Evolutionary conservation across 2,329 filamentous ascomycete species (phyloP), one percentile per base, ranked within the genome.

Genomic region (Ceratocystis ficicola): DNA sequence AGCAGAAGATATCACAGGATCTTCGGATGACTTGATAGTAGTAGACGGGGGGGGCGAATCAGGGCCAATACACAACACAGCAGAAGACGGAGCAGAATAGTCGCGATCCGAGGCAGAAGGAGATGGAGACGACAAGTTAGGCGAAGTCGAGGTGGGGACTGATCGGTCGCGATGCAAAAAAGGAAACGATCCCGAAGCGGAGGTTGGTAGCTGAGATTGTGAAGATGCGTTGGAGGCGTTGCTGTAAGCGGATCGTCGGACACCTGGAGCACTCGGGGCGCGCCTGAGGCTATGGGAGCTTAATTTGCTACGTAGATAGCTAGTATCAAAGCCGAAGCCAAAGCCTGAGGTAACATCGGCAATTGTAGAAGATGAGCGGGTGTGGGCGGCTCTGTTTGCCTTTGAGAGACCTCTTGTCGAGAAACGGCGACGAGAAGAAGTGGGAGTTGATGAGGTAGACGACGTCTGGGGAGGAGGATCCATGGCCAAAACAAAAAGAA

Each of bases 261-360:
- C 65, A 20, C 66, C 66, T 72, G 82, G 82, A 76, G 82, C 82
- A 74, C 82, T 84, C 70, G 83, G 83, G 73, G 82, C 79, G 73
- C 82, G 80, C 73, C 78, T 81, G 73, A 86, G 77, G 74, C 81
- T 85, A 72, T 81, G 80, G 70, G 83, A 84, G 80, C 83, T 86
- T 75, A 80, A 80, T 78, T 84, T 81, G 77, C 81, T 85, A 75
- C 80, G 78, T 71, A 85, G 75, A 70, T 81, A 84, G 71, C 77
- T 77, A 75, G 79, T 76, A 77, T 84, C 82, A 76, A 79, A 77
- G 70, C 69, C 80, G 76, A 80, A 75, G 73, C 76, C 78, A 72
- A 77, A 77, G 62, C 76, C 79, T 69, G 79, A 77, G 70, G 76
- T 75, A 72, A 81, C 77, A 69, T 78, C 76, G 70, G 64, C 66